Percentiles rank a stretch among this genome's conserved stretches.
Evolutionary conservation across 2,329 filamentous ascomycete genomes (phyloP).

Genomic region (Diaporthe capsici): DNA sequence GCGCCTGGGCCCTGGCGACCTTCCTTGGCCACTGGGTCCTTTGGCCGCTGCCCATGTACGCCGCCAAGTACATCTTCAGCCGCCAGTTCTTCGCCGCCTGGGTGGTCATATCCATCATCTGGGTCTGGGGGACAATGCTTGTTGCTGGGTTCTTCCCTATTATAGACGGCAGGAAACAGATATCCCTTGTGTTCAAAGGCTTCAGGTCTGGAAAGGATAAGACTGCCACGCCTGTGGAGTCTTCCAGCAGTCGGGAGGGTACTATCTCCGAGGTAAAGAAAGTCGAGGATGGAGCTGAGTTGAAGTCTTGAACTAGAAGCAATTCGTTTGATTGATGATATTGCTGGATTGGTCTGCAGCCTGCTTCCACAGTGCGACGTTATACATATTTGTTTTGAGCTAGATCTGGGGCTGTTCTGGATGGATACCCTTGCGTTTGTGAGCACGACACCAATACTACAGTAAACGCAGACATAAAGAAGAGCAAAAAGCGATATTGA

Average conservation of each 20-base stretch:
- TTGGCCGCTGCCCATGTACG: slow-evolving; percentile 70
- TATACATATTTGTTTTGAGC: neutral
- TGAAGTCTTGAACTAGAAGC: neutral
- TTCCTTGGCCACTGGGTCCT: slow-evolving; percentile 68
- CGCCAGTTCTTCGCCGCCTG: slow-evolving; percentile 62
- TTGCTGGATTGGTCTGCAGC: neutral
- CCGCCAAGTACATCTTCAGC: slow-evolving; percentile 62
- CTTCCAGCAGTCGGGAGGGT: slow-evolving; percentile 10
- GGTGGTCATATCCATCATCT: slow-evolving; percentile 65
- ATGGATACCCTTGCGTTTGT: neutral
- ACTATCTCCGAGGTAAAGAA: neutral
- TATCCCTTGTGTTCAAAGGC: slow-evolving; percentile 40
- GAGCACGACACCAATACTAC: neutral
- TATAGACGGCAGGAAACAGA: slow-evolving; percentile 59
- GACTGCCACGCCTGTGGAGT: neutral
- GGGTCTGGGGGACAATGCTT: slow-evolving; percentile 66
- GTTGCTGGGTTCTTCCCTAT: slow-evolving; percentile 64
- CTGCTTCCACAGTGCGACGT: neutral
- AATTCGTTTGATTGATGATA: neutral
- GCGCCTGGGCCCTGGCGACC: slow-evolving; percentile 62
- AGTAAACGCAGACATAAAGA: neutral
- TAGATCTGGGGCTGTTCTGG: neutral
- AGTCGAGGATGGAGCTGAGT: neutral
- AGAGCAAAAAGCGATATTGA: too few species aligned
- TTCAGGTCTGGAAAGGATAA: neutral